A percentile compares a stretch with the other conserved stretches of the same genome.
Evolutionary conservation across 495 filamentous ascomycete genomes (phyloP).

Genomic region (Usnea hakonensis): DNA sequence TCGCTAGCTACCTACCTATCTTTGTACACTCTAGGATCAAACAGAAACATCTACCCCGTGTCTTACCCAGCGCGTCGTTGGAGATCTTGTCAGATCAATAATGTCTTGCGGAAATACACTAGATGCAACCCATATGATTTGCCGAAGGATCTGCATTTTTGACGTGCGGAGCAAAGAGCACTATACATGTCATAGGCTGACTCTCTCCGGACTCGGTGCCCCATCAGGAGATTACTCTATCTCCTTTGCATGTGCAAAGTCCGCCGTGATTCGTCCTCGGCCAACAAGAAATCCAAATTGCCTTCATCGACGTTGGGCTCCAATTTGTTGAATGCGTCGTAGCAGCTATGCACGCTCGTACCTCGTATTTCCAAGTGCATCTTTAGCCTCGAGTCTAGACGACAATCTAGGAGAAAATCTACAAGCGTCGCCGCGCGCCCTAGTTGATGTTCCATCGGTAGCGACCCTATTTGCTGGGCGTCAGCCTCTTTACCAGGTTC

Average conservation of each 20-base stretch:
- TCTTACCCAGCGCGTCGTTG: too few relatives aligned
- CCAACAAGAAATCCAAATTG: not conserved
- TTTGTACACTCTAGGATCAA: too few relatives aligned
- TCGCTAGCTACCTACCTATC: too few relatives aligned
- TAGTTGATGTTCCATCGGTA: slow-evolving; percentile 10
- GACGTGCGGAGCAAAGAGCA: not conserved
- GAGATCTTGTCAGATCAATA: not conserved
- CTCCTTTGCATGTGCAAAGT: not conserved
- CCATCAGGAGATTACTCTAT: not conserved
- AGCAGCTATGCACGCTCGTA: not conserved
- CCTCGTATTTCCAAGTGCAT: not conserved
- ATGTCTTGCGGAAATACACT: not conserved
- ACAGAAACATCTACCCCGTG: too few relatives aligned
- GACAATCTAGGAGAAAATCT: slow-evolving; percentile 11
- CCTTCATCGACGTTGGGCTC: not conserved
- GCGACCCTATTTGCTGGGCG: slow-evolving; percentile 1
- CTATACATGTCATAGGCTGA: too few relatives aligned
- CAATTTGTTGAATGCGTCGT: not conserved
- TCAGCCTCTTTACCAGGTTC: slow-evolving; percentile 13
- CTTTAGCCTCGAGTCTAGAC: not conserved
- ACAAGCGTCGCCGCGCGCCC: slow-evolving; percentile 1
- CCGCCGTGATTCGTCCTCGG: too few relatives aligned
- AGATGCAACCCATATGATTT: not conserved
- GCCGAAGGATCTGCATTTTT: not conserved
- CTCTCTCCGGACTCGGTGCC: not conserved